These are phyloP conservation scores for Cucurbitaria berberidis DNA, from an alignment of 2,329 filamentous ascomycete species.

Conservation along the genomic window DNA sequence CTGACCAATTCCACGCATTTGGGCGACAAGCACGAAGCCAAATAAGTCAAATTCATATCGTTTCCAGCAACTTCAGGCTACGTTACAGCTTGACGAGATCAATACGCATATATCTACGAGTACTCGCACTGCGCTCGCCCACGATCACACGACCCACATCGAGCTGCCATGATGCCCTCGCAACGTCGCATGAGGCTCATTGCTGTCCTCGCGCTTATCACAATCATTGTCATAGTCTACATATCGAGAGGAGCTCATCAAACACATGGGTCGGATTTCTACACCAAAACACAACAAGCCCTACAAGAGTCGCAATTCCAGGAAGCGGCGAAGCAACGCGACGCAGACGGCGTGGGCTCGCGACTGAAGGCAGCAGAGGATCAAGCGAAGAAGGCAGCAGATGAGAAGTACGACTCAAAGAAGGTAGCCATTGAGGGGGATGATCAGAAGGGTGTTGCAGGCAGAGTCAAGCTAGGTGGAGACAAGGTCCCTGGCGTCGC, in stretches of 20 bases:
- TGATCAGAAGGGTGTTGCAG: slow-evolving; percentile 59
- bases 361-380: slow-evolving; percentile 72
- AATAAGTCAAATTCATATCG: neutral
- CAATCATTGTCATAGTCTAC: slow-evolving; percentile 73
- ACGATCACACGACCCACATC: slow-evolving; percentile 11
- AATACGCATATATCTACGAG: neutral
- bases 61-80: neutral
- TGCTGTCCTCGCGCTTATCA: slow-evolving; percentile 67
- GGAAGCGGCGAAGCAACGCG: slow-evolving; percentile 53
- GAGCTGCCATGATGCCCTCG: slow-evolving; percentile 40
- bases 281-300: slow-evolving; percentile 63
- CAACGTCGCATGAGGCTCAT: slow-evolving; percentile 71
- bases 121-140: neutral
- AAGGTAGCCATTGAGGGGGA: slow-evolving; percentile 43
- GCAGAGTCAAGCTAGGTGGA: slow-evolving; percentile 58
- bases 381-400: slow-evolving; percentile 70
- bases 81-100: neutral
- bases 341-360: slow-evolving; percentile 62
- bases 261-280: slow-evolving; percentile 61
- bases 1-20: neutral
- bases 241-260: slow-evolving; percentile 68
- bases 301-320: slow-evolving; percentile 48
- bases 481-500: slow-evolving; percentile 51
- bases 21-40: neutral
- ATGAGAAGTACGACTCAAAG: slow-evolving; percentile 66